Percentiles rank a stretch among this genome's conserved stretches.
Conservation (phyloP, 306 rosid genomes). For the Lathyrus oleraceus region DNA sequence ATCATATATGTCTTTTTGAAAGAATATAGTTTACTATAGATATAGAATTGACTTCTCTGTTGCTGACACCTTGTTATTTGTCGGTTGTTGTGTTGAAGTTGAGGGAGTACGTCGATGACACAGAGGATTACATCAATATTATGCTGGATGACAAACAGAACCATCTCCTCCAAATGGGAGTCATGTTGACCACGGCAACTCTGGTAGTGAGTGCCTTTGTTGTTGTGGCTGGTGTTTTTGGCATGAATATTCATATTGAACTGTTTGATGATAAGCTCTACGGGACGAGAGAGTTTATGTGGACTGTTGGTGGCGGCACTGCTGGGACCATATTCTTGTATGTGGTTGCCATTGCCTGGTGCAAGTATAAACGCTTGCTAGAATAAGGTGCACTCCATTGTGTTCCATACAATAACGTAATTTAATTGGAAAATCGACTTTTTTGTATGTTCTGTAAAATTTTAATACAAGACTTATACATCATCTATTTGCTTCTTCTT, state of each 20-base stretch:
- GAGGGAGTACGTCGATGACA: conserved; percentile 96
- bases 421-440: neutral
- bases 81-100: conserved; percentile 50
- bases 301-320: conserved; percentile 84
- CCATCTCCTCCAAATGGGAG: conserved; percentile 98
- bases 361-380: conserved; percentile 83
- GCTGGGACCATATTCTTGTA: conserved; percentile 70
- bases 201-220: conserved; percentile 83
- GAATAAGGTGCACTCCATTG: conserved; percentile 47
- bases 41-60: neutral
- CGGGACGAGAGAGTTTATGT: conserved; percentile 65
- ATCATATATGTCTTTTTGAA: conserved; percentile 22
- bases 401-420: conserved; percentile 20
- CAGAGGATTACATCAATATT: conserved; percentile 96
- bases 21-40: conserved; percentile 11
- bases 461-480: neutral
- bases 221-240: conserved; percentile 92
- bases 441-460: neutral
- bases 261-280: conserved; percentile 37
- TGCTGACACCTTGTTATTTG: conserved; percentile 2
- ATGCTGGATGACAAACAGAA: conserved; percentile 99
- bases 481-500: neutral
- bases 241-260: conserved; percentile 82
- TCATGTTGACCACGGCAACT: conserved; percentile 94
- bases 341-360: conserved; percentile 85